A percentile compares a stretch with the other conserved stretches of the same genome.
phyloP scores from a whole-genome alignment of 768 basidiomycete genomes.

The Boletales sp. region DNA sequence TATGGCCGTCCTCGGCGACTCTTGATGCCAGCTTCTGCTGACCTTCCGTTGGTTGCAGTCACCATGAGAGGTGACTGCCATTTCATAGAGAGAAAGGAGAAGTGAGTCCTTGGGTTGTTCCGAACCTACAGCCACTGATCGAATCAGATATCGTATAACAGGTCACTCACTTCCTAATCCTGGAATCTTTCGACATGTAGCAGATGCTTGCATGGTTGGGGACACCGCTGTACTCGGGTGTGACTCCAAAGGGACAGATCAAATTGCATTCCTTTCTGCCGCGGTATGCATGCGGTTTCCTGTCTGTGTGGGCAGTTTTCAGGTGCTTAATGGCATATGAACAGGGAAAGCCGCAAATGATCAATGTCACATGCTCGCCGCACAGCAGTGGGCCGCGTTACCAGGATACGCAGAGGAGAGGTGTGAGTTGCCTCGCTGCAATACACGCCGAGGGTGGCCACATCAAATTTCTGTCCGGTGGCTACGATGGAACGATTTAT shows the following conservation, averaged over 20 bases:
- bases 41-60: slow-evolving; percentile 39
- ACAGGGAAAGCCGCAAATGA: slow-evolving; percentile 29
- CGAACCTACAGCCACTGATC: slow-evolving; percentile 11
- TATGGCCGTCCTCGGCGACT: slow-evolving; percentile 33
- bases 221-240: slow-evolving; percentile 43
- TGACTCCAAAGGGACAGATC: slow-evolving; percentile 34
- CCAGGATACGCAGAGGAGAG: slow-evolving; percentile 24
- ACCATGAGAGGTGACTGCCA: slow-evolving; percentile 47
- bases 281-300: slow-evolving; percentile 28
- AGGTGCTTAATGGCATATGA: slow-evolving; percentile 22
- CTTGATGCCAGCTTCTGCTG: slow-evolving; percentile 22
- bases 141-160: slow-evolving; percentile 33
- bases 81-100: slow-evolving; percentile 35
- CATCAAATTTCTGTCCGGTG: slow-evolving; percentile 46
- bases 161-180: slow-evolving; percentile 38
- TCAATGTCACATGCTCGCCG: slow-evolving; percentile 30
- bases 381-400: slow-evolving; percentile 28
- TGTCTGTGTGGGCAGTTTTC: slow-evolving; percentile 24
- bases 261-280: slow-evolving; percentile 40
- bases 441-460: slow-evolving; percentile 27
- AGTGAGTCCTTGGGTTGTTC: slow-evolving; percentile 18
- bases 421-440: slow-evolving; percentile 43
- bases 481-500: slow-evolving; percentile 42
- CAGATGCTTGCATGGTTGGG: slow-evolving; percentile 43
- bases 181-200: slow-evolving; percentile 37